A percentile compares a stretch with the other conserved stretches of the same genome.
phyloP scores from a whole-genome alignment of 139 green algal species.

The Chlamydomonas schloesseri region DNA sequence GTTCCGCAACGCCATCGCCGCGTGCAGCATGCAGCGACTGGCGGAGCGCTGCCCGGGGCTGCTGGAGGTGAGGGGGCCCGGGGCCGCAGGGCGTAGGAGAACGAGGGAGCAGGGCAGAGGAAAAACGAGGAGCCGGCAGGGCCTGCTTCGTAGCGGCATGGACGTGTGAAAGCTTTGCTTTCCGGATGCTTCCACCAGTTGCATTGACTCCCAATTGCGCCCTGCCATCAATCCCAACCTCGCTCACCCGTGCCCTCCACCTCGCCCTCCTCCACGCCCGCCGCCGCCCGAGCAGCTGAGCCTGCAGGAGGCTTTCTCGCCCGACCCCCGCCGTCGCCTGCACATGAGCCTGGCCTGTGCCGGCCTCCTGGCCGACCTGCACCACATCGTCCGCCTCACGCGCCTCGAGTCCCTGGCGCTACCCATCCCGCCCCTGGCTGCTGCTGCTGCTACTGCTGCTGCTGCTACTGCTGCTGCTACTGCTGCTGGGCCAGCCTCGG shows the following conservation, averaged over 20 bases:
- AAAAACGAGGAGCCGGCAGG: too few species aligned
- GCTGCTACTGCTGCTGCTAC: too few species aligned
- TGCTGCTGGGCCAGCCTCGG: too few species aligned
- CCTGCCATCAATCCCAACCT: too few species aligned
- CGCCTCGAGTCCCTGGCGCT: constrained; percentile 28
- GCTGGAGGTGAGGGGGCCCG: constrained; percentile 6
- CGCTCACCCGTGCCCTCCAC: too few species aligned
- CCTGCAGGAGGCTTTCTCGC: constrained; percentile 40
- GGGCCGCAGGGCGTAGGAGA: background rate
- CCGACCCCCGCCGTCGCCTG: constrained; percentile 5
- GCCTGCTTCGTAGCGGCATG: too few species aligned
- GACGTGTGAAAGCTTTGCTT: too few species aligned
- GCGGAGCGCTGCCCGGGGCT: constrained; percentile 19
- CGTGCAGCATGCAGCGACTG: constrained; percentile 3
- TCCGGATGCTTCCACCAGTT: too few species aligned
- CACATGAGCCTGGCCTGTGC: constrained; percentile 13
- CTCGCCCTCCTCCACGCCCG: background rate
- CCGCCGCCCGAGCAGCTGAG: constrained; percentile 1
- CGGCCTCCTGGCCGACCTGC: constrained; percentile 13
- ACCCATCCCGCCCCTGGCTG: constrained; percentile 15
- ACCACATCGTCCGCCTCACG: background rate
- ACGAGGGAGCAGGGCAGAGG: background rate
- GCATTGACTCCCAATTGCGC: too few species aligned
- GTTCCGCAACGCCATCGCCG: constrained; percentile 11
- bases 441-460: too few species aligned